A percentile compares a stretch with the other conserved stretches of the same genome.
Conservation (phyloP, 306 rosid genomes). For the Prunus campanulata region DNA sequence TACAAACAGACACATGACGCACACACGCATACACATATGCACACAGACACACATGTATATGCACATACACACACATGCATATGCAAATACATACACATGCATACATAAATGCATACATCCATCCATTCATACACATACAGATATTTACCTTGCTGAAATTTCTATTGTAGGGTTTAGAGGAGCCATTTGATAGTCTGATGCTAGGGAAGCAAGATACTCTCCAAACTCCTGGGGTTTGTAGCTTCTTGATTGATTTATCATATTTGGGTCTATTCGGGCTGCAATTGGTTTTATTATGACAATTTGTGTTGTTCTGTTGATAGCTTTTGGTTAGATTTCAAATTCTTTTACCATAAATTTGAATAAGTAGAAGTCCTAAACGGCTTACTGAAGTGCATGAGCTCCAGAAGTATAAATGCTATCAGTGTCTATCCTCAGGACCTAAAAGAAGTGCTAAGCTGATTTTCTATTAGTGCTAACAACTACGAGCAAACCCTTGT, state of each 20-base stretch:
- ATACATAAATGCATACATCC: not conserved
- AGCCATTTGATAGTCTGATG: constrained; percentile 57
- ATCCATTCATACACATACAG: not conserved
- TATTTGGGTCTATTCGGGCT: constrained; percentile 2
- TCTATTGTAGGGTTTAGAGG: constrained; percentile 56
- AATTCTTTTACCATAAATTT: not conserved
- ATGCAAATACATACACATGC: not conserved
- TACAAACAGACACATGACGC: not conserved
- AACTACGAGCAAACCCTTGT: not conserved
- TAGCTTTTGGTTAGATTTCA: not conserved
- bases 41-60: not conserved
- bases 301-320: not conserved
- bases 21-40: not conserved
- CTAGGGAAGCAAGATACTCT: constrained; percentile 54
- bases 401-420: not conserved
- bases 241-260: constrained; percentile 13
- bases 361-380: not conserved
- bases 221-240: constrained; percentile 72
- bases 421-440: not conserved
- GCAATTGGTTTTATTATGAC: not conserved
- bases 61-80: not conserved
- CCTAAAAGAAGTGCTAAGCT: constrained; percentile 1
- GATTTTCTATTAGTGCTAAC: not conserved
- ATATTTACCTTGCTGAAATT: constrained; percentile 3
- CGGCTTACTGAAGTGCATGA: not conserved